Conservation (phyloP, 176 grass and related monocot genomes). For the Secale cereale region DNA sequence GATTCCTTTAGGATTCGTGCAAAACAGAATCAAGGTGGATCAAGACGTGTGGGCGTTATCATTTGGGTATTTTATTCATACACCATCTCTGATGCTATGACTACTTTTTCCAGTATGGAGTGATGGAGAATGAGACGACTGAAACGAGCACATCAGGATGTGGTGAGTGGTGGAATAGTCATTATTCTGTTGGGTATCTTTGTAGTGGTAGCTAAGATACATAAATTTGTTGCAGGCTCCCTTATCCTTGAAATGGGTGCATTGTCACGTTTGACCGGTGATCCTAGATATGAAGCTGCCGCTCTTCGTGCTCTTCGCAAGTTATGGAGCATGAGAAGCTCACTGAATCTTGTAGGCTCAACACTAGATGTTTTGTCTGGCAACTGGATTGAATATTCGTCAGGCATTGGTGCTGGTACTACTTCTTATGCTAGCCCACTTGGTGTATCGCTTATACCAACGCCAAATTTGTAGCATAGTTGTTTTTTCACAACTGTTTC, state of each 20-base stretch:
- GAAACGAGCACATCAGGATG: conserved; percentile 99
- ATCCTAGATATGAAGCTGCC: conserved; percentile 87
- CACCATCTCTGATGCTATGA: conserved; percentile 9
- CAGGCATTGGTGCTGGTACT: conserved; percentile 96
- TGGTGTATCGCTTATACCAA: neutral
- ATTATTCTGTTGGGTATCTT: conserved; percentile 25
- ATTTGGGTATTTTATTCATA: conserved; percentile 4
- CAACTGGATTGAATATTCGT: conserved; percentile 95
- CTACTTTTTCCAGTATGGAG: conserved; percentile 69
- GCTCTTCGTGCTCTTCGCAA: conserved; percentile 86
- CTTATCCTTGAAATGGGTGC: conserved; percentile 98
- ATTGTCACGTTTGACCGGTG: conserved; percentile 81
- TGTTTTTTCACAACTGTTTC: conserved; percentile 4
- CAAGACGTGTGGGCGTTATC: no score
- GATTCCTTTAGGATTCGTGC: no score
- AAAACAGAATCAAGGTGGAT: no score
- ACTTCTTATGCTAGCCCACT: conserved; percentile 24
- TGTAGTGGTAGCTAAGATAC: conserved; percentile 15
- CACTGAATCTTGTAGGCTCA: conserved; percentile 91
- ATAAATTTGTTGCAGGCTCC: conserved; percentile 54
- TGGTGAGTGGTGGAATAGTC: conserved; percentile 51
- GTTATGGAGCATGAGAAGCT: conserved; percentile 99
- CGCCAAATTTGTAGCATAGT: conserved; percentile 12
- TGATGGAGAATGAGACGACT: conserved; percentile 90
- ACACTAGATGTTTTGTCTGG: conserved; percentile 88